Evolutionary conservation across 257 asterid species (phyloP), one percentile per base, ranked within the genome.

Genomic region (Penstemon eatonii): DNA sequence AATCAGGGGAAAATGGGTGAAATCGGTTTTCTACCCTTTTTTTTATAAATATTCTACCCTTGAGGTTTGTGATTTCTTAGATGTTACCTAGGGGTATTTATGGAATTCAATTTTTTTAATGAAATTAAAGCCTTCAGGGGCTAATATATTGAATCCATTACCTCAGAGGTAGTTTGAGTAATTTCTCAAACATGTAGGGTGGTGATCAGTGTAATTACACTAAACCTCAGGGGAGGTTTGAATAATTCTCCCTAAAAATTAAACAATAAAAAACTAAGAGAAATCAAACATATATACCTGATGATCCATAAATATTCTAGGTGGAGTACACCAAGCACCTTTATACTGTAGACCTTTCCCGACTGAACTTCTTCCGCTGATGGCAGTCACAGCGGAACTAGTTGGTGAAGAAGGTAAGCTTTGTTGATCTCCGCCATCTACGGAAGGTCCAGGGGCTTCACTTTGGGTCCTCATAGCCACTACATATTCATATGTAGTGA

Each of bases 251-350:
- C 18, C 18, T 0, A 15, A 15, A 15, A 25, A 25, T 25, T 25
- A 25, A 1, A 1, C 33, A 25, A 25, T 25, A 25, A 25, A 25
- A 25, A 25, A 25, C 2, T 25, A 25, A 25, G 33, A 25, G 33
- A 25, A 1, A 25, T 1, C 33, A 25, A 56, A 40, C 39, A 42
- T 43, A 46, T 59, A 56, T 63, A 92, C 98, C 97, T 86, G 98
- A 76, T 88, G 93, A 78, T 92, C 98, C 97, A 88, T 88, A 77
- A 90, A 92, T 62, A 92, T 86, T 82, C 97, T 80, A 5, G 98
- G 98, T 68, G 98, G 98, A 71, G 99, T 93, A 68, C 99, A 93
- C 97, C 97, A 93, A 79, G 97, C 89, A 64, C 99, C 96, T 85
- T 87, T 92, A 73, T 90, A 81, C 54, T 81, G 98, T 81, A 92